Evolutionary conservation across 371 early-diverging fungal species (phyloP).

Genomic region (Syncephalastrum racemosum): DNA sequence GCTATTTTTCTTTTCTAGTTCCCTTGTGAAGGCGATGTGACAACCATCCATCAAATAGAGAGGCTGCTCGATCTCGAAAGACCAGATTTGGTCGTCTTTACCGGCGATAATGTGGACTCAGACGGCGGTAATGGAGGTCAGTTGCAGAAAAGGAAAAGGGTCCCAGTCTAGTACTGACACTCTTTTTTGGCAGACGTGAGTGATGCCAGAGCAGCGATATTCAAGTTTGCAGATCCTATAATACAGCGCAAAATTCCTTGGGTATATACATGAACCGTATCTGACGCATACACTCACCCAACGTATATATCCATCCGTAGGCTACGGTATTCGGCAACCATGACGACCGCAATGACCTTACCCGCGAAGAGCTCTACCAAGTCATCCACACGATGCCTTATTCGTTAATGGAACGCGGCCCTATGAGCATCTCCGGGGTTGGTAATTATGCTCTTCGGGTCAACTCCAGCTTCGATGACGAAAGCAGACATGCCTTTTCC

Average conservation of each 20-base stretch:
- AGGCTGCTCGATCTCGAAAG: constrained; percentile 44
- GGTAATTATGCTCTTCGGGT: constrained; percentile 51
- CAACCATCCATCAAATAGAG: constrained; percentile 45
- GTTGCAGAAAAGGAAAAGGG: not conserved
- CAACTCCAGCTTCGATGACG: constrained; percentile 13
- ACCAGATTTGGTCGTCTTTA: constrained; percentile 57
- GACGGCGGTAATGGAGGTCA: constrained; percentile 9
- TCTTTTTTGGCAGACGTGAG: constrained; percentile 14
- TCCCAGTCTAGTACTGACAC: no score
- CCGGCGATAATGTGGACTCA: constrained; percentile 59
- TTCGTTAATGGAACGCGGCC: constrained; percentile 45
- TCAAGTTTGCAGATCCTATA: constrained; percentile 50
- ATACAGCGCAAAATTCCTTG: constrained; percentile 50
- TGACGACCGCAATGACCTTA: constrained; percentile 52
- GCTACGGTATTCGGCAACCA: constrained; percentile 59
- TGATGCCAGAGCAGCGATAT: constrained; percentile 44
- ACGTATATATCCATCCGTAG: constrained; percentile 1
- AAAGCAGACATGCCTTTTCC: constrained; percentile 31
- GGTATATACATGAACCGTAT: constrained; percentile 14
- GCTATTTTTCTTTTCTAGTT: constrained; percentile 19
- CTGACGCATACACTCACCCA: not conserved
- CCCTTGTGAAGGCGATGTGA: constrained; percentile 45
- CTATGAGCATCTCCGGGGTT: constrained; percentile 43
- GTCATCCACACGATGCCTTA: constrained; percentile 48
- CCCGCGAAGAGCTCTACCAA: constrained; percentile 50